These are phyloP conservation scores for Chiua sp. DNA, from an alignment of 1,284 basidiomycete species.

Conservation along the genomic window DNA sequence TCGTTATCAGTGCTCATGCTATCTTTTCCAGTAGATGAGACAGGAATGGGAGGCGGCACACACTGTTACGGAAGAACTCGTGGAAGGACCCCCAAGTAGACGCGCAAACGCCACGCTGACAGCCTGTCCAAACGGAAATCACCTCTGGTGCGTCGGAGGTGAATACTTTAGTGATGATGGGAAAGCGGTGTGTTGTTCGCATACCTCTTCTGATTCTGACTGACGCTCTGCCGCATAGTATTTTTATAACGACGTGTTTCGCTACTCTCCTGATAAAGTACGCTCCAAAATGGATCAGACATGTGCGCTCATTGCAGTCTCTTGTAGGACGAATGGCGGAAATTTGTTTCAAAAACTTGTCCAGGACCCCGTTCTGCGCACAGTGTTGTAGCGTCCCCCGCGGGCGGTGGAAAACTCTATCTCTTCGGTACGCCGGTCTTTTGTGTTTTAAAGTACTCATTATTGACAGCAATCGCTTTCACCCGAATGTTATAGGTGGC, in stretches of 20 bases:
- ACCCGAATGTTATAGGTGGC: slow-evolving; percentile 54
- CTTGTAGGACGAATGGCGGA: slow-evolving; percentile 81
- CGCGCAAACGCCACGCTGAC: slow-evolving; percentile 84
- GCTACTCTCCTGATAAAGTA: slow-evolving; percentile 83
- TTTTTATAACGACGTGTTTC: slow-evolving; percentile 82
- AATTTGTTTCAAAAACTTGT: slow-evolving; percentile 81
- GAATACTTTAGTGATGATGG: slow-evolving; percentile 87
- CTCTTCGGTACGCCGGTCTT: slow-evolving; percentile 63
- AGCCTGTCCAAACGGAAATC: slow-evolving; percentile 76
- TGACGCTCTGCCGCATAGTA: slow-evolving; percentile 47
- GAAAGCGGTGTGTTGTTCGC: slow-evolving; percentile 62
- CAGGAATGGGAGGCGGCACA: slow-evolving; percentile 78
- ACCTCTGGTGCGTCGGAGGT: slow-evolving; percentile 83
- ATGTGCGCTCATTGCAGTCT: too few species aligned
- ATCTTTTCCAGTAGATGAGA: slow-evolving; percentile 60
- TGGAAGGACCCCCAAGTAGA: slow-evolving; percentile 78
- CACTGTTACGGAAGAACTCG: slow-evolving; percentile 77
- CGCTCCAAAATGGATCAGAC: slow-evolving; percentile 39
- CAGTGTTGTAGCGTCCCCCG: slow-evolving; percentile 74
- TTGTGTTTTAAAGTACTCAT: background rate
- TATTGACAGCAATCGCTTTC: background rate
- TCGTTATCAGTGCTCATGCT: background rate
- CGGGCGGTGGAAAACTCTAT: slow-evolving; percentile 84
- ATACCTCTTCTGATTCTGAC: background rate
- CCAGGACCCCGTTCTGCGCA: slow-evolving; percentile 89